A percentile compares a stretch with the other conserved stretches of the same genome.
Conservation (phyloP, 352 stramenopile genomes). For the Globisporangium barbulae region DNA sequence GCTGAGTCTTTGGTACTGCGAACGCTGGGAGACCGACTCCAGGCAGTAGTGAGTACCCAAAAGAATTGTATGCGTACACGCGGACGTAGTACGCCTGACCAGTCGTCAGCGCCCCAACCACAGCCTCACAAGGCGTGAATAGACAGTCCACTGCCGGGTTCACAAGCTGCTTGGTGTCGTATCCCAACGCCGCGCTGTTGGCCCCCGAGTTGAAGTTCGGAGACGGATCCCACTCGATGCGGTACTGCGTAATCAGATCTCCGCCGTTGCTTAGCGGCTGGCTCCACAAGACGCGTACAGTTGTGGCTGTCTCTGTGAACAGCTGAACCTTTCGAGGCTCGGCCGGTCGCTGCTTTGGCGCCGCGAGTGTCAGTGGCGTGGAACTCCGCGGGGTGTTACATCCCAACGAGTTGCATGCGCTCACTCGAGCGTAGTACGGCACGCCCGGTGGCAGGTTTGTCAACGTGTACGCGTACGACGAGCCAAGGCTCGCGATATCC, state of each 20-base stretch:
- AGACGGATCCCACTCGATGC: constrained; percentile 92
- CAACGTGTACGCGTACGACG: constrained; percentile 51
- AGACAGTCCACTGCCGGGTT: constrained; percentile 75
- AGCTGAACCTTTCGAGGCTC: constrained; percentile 73
- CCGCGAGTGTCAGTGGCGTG: constrained; percentile 65
- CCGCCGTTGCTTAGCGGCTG: constrained; percentile 90
- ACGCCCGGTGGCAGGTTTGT: constrained; percentile 65
- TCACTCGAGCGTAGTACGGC: constrained; percentile 86
- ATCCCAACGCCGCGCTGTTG: constrained; percentile 72
- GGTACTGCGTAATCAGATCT: constrained; percentile 91
- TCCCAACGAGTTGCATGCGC: constrained; percentile 87
- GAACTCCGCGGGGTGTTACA: constrained; percentile 81
- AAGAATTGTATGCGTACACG: constrained; percentile 91
- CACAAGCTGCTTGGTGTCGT: constrained; percentile 64
- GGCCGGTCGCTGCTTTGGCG: constrained; percentile 86
- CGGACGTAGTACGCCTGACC: constrained; percentile 89
- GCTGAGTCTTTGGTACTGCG: constrained; percentile 74
- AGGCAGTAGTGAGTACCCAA: constrained; percentile 82
- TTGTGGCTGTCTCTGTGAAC: constrained; percentile 66
- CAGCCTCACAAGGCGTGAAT: constrained; percentile 70
- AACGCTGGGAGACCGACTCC: constrained; percentile 66
- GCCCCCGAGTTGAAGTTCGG: constrained; percentile 81
- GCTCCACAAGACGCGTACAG: constrained; percentile 86
- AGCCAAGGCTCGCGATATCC: neutral
- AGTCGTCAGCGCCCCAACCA: constrained; percentile 75